Evolutionary conservation across 257 asterid genomes (phyloP).

Genomic region (Paulownia fortunei): DNA sequence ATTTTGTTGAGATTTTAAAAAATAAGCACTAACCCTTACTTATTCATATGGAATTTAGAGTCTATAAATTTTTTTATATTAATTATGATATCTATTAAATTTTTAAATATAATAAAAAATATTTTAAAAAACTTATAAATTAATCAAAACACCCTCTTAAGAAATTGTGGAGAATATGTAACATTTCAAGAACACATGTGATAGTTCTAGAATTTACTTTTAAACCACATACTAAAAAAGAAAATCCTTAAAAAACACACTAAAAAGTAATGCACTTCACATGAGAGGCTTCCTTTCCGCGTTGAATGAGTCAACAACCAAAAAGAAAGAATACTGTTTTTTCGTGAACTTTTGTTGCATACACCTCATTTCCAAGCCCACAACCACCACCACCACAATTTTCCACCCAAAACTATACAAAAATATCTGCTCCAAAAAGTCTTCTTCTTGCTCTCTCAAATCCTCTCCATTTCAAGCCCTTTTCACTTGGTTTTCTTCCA

Average conservation of each 20-base stretch:
- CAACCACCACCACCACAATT: background rate
- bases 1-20: no score
- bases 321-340: background rate
- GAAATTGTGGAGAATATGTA: no score
- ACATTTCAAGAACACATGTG: no score
- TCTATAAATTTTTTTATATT: no score
- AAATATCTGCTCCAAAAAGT: background rate
- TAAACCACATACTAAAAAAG: background rate
- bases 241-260: background rate
- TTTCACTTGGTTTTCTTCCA: background rate
- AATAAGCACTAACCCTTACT: no score
- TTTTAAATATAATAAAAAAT: no score
- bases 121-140: no score
- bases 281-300: slow-evolving; percentile 26
- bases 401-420: background rate
- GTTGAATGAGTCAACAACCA: slow-evolving; percentile 29
- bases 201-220: no score
- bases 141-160: no score
- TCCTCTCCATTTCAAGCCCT: slow-evolving; percentile 8
- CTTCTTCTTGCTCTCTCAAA: background rate
- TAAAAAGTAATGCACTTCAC: slow-evolving; percentile 12
- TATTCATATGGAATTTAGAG: no score
- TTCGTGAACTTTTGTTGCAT: slow-evolving; percentile 8
- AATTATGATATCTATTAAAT: no score
- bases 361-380: background rate